These are phyloP conservation scores for Rubus idaeus DNA, from an alignment of 306 rosid genomes.

Conservation along the genomic window DNA sequence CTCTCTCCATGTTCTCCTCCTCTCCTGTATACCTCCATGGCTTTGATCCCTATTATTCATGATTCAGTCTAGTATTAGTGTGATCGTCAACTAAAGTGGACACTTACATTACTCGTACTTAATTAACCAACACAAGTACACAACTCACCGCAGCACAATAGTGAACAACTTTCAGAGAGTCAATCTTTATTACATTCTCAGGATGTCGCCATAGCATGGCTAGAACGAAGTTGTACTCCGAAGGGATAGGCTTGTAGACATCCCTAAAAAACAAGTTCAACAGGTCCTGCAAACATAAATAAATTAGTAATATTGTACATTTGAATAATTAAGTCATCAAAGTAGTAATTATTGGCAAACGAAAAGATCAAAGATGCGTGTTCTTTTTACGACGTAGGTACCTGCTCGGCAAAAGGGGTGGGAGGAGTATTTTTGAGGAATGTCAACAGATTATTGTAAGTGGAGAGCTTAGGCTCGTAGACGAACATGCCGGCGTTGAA, in stretches of 20 bases:
- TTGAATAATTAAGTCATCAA: neutral
- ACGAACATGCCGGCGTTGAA: conserved; percentile 17
- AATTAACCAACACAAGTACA: neutral
- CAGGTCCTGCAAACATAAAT: conserved; percentile 1
- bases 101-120: no score
- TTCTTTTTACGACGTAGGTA: neutral
- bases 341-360: no score
- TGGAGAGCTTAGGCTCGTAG: conserved; percentile 4
- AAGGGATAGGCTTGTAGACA: conserved; percentile 12
- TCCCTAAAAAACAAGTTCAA: conserved; percentile 4
- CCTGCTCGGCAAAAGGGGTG: conserved; percentile 18
- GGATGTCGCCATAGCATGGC: conserved; percentile 15
- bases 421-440: neutral
- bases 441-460: neutral
- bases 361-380: neutral
- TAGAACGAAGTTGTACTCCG: conserved; percentile 4
- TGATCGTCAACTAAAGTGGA: no score
- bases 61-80: neutral
- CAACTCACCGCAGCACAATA: conserved; percentile 17
- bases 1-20: conserved; percentile 18
- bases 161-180: conserved; percentile 14
- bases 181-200: neutral
- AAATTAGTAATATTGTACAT: neutral
- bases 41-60: conserved; percentile 13
- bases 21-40: conserved; percentile 15